phyloP scores from a whole-genome alignment of 1,284 basidiomycete genomes.

The Apiotrichum brassicae region DNA sequence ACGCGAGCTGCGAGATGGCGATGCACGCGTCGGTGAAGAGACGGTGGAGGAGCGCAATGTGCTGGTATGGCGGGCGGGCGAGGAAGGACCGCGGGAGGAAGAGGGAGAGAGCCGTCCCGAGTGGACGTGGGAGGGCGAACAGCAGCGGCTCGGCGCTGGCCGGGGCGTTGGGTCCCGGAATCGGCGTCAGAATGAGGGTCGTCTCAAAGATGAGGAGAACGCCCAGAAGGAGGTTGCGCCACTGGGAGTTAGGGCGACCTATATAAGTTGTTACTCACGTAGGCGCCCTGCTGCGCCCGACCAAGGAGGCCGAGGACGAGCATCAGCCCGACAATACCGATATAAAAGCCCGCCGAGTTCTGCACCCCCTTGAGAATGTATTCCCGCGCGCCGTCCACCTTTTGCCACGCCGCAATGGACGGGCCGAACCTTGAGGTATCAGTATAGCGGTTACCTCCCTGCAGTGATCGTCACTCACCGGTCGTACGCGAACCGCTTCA shows the following conservation, averaged over 20 bases:
- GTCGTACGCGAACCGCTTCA: conserved; percentile 78
- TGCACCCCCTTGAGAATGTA: conserved; percentile 4
- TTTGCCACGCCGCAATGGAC: background rate
- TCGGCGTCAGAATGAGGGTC: conserved; percentile 29
- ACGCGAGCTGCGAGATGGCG: conserved; percentile 34
- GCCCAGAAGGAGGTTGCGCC: conserved; percentile 65
- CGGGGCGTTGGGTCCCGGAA: conserved; percentile 4
- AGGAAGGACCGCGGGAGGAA: background rate
- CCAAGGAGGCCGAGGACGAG: conserved; percentile 49
- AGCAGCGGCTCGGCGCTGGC: conserved; percentile 5
- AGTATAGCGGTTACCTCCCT: background rate
- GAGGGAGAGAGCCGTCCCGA: background rate
- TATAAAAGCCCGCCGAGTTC: conserved; percentile 5
- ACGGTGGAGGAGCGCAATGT: conserved; percentile 27
- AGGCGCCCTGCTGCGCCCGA: conserved; percentile 56
- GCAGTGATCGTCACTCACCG: conserved; percentile 48
- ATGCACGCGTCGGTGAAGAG: conserved; percentile 29
- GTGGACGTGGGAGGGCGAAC: conserved; percentile 2
- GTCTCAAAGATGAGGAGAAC: conserved; percentile 52
- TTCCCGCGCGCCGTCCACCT: conserved; percentile 5
- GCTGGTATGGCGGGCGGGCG: conserved; percentile 25
- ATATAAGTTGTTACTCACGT: conserved; percentile 51
- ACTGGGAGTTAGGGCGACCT: conserved; percentile 49
- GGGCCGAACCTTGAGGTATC: conserved; percentile 14
- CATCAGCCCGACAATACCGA: conserved; percentile 1